Conservation (phyloP, 225 moss, liverwort and hornwort genomes). For the Physcomitrium patens region DNA sequence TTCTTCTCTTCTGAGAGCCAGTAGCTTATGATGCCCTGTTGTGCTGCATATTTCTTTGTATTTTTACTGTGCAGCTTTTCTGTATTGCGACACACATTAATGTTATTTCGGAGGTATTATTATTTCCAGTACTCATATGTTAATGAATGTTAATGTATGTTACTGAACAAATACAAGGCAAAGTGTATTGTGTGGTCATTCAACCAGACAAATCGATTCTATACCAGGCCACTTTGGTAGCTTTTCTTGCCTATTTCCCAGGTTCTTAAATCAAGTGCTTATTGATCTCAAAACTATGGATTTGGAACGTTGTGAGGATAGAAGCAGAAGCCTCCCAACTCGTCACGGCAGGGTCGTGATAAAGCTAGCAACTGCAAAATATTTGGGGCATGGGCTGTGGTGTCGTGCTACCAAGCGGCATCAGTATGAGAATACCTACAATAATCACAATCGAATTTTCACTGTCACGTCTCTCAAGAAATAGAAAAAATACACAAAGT, state of each 20-base stretch:
- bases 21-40: slow-evolving; percentile 18
- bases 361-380: background rate
- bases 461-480: background rate
- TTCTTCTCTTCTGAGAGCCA: slow-evolving; percentile 23
- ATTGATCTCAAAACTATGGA: background rate
- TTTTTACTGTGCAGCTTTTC: too few relatives aligned
- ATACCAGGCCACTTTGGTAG: too few relatives aligned
- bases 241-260: too few relatives aligned
- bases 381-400: background rate
- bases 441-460: background rate
- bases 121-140: too few relatives aligned
- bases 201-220: too few relatives aligned
- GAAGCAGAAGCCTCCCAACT: background rate
- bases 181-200: too few relatives aligned
- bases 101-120: too few relatives aligned
- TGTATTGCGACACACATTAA: too few relatives aligned
- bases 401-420: background rate
- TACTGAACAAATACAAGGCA: too few relatives aligned
- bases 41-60: background rate
- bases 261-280: too few relatives aligned
- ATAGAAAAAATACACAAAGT: background rate
- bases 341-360: background rate
- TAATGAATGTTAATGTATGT: too few relatives aligned
- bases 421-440: background rate
- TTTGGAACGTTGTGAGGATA: background rate